Conservation (phyloP, 768 basidiomycete genomes). For the Rhodotorula graminis region DNA sequence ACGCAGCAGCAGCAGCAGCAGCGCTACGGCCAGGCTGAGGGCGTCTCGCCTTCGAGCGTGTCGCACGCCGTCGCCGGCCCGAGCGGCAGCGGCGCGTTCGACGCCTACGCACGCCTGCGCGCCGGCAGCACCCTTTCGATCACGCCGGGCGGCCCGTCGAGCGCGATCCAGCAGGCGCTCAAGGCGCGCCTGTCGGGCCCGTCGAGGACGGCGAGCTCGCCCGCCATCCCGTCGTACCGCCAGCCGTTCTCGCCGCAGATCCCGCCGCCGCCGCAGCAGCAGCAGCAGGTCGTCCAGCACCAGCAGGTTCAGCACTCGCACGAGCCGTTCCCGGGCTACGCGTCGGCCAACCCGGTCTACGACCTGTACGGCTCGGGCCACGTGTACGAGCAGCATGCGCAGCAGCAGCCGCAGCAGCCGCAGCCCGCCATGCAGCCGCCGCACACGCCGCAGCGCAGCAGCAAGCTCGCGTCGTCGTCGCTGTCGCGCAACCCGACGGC, state of each 20-base stretch:
- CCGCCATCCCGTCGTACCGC: not conserved
- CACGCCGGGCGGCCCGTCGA: conserved; percentile 10
- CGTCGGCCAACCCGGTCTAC: conserved; percentile 32
- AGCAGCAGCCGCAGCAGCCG: not conserved
- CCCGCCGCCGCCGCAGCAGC: too few relatives aligned
- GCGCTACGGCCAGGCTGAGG: not conserved
- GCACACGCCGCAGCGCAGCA: too few relatives aligned
- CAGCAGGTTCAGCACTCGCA: too few relatives aligned
- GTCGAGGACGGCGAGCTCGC: conserved; percentile 1
- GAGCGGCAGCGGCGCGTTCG: not conserved
- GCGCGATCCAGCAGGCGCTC: not conserved
- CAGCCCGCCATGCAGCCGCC: not conserved
- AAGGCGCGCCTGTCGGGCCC: conserved; percentile 1
- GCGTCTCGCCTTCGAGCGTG: not conserved
- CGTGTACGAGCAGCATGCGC: not conserved
- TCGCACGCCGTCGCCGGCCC: too few relatives aligned
- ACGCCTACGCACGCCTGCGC: conserved; percentile 21
- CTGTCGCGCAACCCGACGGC: conserved; percentile 3
- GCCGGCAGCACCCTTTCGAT: conserved; percentile 16
- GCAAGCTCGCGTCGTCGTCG: not conserved
- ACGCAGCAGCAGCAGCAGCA: too few relatives aligned
- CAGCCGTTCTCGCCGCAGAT: not conserved
- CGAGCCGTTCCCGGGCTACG: conserved; percentile 14
- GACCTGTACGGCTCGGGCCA: conserved; percentile 39
- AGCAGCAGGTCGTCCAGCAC: too few relatives aligned